These are phyloP conservation scores for Purpureocillium lavendulum DNA, from an alignment of 2,329 filamentous ascomycete genomes.

Conservation along the genomic window DNA sequence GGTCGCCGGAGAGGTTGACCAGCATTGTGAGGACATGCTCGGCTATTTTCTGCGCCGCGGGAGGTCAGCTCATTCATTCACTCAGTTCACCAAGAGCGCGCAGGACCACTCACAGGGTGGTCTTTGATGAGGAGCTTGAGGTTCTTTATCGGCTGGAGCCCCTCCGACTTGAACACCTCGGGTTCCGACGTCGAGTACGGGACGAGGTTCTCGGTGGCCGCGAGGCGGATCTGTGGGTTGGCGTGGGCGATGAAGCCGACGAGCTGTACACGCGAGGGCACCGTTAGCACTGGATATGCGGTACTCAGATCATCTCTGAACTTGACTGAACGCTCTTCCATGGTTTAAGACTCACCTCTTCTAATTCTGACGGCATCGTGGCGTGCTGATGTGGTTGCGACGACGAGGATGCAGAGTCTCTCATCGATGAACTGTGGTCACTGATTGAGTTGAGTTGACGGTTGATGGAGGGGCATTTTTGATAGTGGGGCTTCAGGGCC, in stretches of 20 bases:
- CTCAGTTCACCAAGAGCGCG: too few relatives aligned
- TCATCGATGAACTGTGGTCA: too few relatives aligned
- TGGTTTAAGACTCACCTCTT: slow-evolving; percentile 47
- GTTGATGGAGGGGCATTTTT: slow-evolving; percentile 13
- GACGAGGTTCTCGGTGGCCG: slow-evolving; percentile 79
- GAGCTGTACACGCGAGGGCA: too few relatives aligned
- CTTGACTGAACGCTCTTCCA: background rate
- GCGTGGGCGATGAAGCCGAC: slow-evolving; percentile 90
- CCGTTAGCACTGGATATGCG: too few relatives aligned
- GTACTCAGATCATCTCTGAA: background rate
- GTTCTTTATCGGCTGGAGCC: slow-evolving; percentile 73
- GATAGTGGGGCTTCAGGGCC: slow-evolving; percentile 9
- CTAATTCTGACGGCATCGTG: slow-evolving; percentile 64
- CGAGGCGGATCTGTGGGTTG: slow-evolving; percentile 80
- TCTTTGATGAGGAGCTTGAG: slow-evolving; percentile 82
- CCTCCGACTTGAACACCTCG: slow-evolving; percentile 72
- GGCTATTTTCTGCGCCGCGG: slow-evolving; percentile 67
- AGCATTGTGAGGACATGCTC: slow-evolving; percentile 88
- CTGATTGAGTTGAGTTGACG: too few relatives aligned
- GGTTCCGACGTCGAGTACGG: slow-evolving; percentile 70
- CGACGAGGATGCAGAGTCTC: too few relatives aligned
- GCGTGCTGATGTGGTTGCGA: too few relatives aligned
- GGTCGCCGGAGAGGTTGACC: slow-evolving; percentile 74
- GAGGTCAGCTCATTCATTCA: too few relatives aligned
- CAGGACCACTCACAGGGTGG: slow-evolving; percentile 68